phyloP scores from a whole-genome alignment of 2,329 filamentous ascomycete genomes.

The Fusarium lateritium region DNA sequence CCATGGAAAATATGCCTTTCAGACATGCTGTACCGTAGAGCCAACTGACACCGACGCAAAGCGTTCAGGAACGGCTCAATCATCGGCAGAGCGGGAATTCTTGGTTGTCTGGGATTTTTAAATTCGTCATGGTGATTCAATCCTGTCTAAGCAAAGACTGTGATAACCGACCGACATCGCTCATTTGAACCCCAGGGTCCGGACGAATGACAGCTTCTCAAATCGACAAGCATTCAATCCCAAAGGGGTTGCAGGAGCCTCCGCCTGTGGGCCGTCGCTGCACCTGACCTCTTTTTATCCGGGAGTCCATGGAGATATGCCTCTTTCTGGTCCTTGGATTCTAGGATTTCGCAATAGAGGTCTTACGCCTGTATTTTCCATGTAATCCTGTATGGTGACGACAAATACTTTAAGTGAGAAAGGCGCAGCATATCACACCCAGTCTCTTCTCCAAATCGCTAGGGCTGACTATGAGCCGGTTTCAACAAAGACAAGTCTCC shows the following conservation, averaged over 20 bases:
- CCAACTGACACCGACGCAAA: constrained; percentile 23
- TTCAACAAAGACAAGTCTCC: constrained; percentile 30
- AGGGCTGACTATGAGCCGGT: constrained; percentile 37
- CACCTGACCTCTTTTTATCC: constrained; percentile 47
- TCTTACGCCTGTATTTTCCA: constrained; percentile 16
- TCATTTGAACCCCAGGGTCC: constrained; percentile 18
- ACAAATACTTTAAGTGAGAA: constrained; percentile 27
- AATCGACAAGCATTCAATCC: constrained; percentile 39
- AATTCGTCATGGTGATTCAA: constrained; percentile 47
- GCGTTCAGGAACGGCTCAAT: constrained; percentile 11
- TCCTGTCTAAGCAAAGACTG: constrained; percentile 11
- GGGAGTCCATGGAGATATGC: constrained; percentile 46
- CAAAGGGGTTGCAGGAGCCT: constrained; percentile 46
- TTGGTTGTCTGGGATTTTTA: background rate
- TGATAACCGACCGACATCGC: constrained; percentile 38
- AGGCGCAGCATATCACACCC: background rate
- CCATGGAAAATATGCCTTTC: background rate
- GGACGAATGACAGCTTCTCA: constrained; percentile 36
- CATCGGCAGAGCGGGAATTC: constrained; percentile 9
- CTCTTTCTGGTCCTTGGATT: constrained; percentile 42
- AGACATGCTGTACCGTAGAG: constrained; percentile 3
- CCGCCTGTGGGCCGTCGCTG: constrained; percentile 45
- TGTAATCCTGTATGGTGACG: constrained; percentile 39
- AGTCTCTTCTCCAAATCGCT: constrained; percentile 42
- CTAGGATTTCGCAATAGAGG: constrained; percentile 34